Conservation (phyloP, 495 filamentous ascomycete genomes). For the Neurospora terricola region DNA sequence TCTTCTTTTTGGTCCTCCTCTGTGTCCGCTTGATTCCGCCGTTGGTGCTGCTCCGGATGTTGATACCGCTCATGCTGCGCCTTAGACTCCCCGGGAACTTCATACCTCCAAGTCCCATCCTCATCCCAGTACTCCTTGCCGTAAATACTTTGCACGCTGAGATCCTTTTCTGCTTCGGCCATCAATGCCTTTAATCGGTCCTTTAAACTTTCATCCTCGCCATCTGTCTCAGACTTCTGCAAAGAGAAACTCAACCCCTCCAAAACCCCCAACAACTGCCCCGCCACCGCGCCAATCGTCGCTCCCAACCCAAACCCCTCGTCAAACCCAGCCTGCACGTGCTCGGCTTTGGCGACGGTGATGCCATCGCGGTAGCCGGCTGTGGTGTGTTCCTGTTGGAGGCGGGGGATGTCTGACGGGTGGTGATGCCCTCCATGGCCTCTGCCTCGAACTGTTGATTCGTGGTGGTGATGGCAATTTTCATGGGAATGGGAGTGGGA, state of each 20-base stretch:
- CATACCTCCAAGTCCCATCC: slow-evolving; percentile 55
- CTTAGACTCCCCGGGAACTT: slow-evolving; percentile 26
- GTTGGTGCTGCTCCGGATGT: background rate
- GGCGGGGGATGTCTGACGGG: slow-evolving; percentile 62
- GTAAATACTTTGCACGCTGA: slow-evolving; percentile 56
- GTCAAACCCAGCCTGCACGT: slow-evolving; percentile 79
- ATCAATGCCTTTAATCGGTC: slow-evolving; percentile 36
- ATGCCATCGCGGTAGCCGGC: slow-evolving; percentile 91
- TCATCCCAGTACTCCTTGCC: slow-evolving; percentile 46
- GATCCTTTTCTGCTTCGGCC: slow-evolving; percentile 45
- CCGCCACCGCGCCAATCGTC: slow-evolving; percentile 59
- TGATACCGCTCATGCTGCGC: slow-evolving; percentile 3
- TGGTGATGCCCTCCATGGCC: slow-evolving; percentile 15
- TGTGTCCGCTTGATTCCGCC: background rate
- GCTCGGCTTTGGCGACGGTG: slow-evolving; percentile 53
- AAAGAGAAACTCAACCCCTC: slow-evolving; percentile 57
- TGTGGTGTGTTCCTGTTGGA: slow-evolving; percentile 64
- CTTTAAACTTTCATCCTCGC: too few species aligned
- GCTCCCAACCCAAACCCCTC: slow-evolving; percentile 76
- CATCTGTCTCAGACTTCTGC: too few species aligned
- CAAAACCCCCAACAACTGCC: slow-evolving; percentile 59
- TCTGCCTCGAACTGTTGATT: background rate
- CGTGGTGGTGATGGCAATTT: background rate
- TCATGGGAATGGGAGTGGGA: background rate
- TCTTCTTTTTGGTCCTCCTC: slow-evolving; percentile 19